A percentile compares a stretch with the other conserved stretches of the same genome.
Conservation (phyloP, 306 rosid genomes). For the Citrullus mucosospermus region DNA sequence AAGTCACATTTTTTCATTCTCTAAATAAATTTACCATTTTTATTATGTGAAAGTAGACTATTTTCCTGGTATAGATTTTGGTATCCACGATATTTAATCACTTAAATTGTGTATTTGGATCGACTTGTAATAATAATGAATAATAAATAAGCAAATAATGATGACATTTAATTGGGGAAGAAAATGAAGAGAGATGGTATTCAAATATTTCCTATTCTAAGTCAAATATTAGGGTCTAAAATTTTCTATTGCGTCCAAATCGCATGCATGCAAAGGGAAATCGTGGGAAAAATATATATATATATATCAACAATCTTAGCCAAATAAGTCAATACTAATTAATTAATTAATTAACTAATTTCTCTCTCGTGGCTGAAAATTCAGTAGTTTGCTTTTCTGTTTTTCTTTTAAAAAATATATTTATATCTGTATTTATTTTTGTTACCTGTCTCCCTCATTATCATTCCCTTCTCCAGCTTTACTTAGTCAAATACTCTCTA, state of each 20-base stretch:
- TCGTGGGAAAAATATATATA: background rate
- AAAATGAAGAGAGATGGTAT: background rate
- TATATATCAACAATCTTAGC: background rate
- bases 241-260: background rate
- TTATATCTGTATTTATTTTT: background rate
- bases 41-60: too few relatives aligned
- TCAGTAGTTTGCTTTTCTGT: background rate
- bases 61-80: too few relatives aligned
- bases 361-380: background rate
- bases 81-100: background rate
- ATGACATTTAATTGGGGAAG: background rate
- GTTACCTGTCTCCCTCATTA: background rate
- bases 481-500: background rate
- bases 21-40: too few relatives aligned
- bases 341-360: background rate
- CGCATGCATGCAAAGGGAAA: slow-evolving; percentile 6
- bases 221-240: background rate
- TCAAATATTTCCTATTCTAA: background rate
- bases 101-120: background rate
- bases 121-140: background rate
- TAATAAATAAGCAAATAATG: background rate
- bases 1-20: too few relatives aligned
- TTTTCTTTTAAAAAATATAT: background rate
- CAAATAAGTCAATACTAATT: background rate
- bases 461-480: background rate